Conservation (phyloP, 2,329 filamentous ascomycete genomes). For the Beauveria australis region DNA sequence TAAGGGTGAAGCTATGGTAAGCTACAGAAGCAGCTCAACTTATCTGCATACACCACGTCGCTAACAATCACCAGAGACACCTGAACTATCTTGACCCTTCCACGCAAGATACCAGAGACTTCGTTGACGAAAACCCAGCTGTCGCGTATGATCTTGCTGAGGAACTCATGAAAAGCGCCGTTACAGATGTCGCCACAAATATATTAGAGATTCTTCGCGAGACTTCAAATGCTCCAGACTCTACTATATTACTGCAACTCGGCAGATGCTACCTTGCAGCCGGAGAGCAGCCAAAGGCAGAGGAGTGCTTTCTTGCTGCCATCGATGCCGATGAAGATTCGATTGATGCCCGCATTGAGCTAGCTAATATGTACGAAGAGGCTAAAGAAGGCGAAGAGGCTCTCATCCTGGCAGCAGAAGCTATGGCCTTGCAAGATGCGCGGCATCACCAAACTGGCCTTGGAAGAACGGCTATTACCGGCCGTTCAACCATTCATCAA, state of each 20-base stretch:
- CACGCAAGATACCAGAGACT: slow-evolving; percentile 35
- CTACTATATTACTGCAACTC: slow-evolving; percentile 44
- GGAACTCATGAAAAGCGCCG: slow-evolving; percentile 29
- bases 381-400: slow-evolving; percentile 67
- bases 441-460: slow-evolving; percentile 25
- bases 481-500: background rate
- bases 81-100: slow-evolving; percentile 63
- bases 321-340: slow-evolving; percentile 63
- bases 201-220: slow-evolving; percentile 49
- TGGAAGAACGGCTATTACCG: background rate
- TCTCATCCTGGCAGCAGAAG: slow-evolving; percentile 67
- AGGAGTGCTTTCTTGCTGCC: slow-evolving; percentile 68
- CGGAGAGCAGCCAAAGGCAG: slow-evolving; percentile 58
- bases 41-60: background rate
- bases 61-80: slow-evolving; percentile 42
- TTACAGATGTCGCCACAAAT: slow-evolving; percentile 34
- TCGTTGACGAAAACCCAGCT: slow-evolving; percentile 61
- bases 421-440: slow-evolving; percentile 54
- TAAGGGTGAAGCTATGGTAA: slow-evolving; percentile 65
- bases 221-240: slow-evolving; percentile 40
- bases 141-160: slow-evolving; percentile 63
- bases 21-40: slow-evolving; percentile 17
- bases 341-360: slow-evolving; percentile 67
- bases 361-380: slow-evolving; percentile 79
- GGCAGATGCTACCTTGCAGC: slow-evolving; percentile 62